Evolutionary conservation across 257 asterid species (phyloP).

Genomic region (Fraxinus anomala): DNA sequence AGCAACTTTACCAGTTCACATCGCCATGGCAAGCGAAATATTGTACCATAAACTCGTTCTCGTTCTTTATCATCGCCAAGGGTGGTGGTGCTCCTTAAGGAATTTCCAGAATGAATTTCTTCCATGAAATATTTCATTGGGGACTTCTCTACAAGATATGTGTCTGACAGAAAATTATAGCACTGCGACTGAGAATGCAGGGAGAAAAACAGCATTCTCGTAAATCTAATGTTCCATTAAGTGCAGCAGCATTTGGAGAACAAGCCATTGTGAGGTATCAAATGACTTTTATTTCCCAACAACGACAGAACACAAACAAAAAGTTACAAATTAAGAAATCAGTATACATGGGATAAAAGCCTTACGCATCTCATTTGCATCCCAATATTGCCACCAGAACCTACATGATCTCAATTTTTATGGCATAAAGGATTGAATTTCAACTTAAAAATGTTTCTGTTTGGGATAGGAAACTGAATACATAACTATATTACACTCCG

Average conservation of each 20-base stretch:
- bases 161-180: constrained; percentile 42
- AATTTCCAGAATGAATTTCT: constrained; percentile 83
- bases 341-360: not conserved
- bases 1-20: constrained; percentile 80
- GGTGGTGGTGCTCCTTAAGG: constrained; percentile 80
- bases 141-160: constrained; percentile 61
- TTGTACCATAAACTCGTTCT: constrained; percentile 91
- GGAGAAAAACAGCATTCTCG: constrained; percentile 14
- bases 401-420: not conserved
- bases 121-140: constrained; percentile 83
- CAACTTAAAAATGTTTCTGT: not conserved
- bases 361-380: no score
- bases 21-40: constrained; percentile 95
- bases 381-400: not conserved
- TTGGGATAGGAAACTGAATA: not conserved
- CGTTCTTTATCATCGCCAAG: constrained; percentile 81
- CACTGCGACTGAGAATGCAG: constrained; percentile 25
- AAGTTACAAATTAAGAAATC: not conserved
- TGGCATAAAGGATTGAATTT: not conserved
- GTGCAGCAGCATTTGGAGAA: constrained; percentile 12
- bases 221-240: constrained; percentile 4
- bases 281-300: not conserved
- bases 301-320: not conserved
- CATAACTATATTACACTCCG: not conserved
- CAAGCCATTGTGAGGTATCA: constrained; percentile 6